Evolutionary conservation across 495 filamentous ascomycete species (phyloP).

Genomic region (Daldinia caldariorum): DNA sequence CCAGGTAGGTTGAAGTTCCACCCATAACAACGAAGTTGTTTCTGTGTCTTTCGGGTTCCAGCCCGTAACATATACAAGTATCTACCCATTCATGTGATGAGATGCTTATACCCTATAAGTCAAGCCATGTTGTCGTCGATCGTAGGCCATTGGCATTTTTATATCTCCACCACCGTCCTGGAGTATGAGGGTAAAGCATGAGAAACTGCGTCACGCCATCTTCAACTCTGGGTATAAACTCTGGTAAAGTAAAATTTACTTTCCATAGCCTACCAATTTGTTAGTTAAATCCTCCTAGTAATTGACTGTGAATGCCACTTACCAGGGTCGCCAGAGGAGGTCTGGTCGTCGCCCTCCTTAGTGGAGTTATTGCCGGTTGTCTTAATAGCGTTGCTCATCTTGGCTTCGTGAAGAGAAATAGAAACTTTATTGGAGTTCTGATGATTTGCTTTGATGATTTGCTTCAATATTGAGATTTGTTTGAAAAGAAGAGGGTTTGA

Average conservation of each 20-base stretch:
- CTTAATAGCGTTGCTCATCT: neutral
- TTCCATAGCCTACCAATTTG: constrained; percentile 13
- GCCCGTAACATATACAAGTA: neutral
- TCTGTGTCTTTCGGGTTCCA: too few relatives aligned
- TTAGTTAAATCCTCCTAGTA: neutral
- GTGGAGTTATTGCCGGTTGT: neutral
- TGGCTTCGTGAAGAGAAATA: neutral
- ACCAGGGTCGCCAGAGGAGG: constrained; percentile 27
- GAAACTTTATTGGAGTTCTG: neutral
- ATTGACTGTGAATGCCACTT: neutral
- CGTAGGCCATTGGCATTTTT: neutral
- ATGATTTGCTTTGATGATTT: neutral
- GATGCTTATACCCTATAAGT: neutral
- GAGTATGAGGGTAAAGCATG: neutral
- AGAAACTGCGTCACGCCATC: neutral
- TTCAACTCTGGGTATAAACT: neutral
- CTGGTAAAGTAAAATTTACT: neutral
- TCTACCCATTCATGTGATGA: neutral
- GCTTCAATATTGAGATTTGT: neutral
- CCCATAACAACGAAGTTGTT: too few relatives aligned
- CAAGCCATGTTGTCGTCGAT: neutral
- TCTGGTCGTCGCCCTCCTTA: neutral
- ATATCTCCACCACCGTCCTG: neutral
- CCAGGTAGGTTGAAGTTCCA: too few relatives aligned
- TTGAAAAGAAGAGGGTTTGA: neutral